A percentile compares a stretch with the other conserved stretches of the same genome.
Evolutionary conservation across 1,139 yeast genomes (phyloP).

Genomic region (Nakaseomyces delphensis): DNA sequence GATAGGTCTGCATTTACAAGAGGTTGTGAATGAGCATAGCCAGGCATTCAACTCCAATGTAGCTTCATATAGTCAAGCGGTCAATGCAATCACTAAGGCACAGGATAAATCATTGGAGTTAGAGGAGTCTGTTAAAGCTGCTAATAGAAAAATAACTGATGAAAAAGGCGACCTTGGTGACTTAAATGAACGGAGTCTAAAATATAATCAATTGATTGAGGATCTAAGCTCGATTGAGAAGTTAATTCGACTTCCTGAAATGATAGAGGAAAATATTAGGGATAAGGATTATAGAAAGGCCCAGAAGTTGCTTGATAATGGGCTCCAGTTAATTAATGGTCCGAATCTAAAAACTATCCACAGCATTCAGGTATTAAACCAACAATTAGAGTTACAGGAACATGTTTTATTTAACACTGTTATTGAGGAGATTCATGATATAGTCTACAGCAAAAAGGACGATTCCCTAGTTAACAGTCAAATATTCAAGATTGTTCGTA

Average conservation of each 20-base stretch:
- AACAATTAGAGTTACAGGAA: constrained; percentile 55
- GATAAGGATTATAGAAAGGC: constrained; percentile 66
- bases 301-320: constrained; percentile 51
- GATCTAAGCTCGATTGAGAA: constrained; percentile 62
- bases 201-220: constrained; percentile 62
- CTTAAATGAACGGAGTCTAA: constrained; percentile 52
- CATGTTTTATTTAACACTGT: constrained; percentile 60
- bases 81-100: constrained; percentile 32
- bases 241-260: constrained; percentile 50
- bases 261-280: constrained; percentile 54
- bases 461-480: constrained; percentile 12
- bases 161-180: constrained; percentile 52
- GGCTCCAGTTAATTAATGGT: constrained; percentile 48
- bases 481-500: constrained; percentile 18
- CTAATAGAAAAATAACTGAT: constrained; percentile 46
- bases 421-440: constrained; percentile 66
- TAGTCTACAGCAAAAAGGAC: constrained; percentile 53
- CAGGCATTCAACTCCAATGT: constrained; percentile 78
- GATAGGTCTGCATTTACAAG: constrained; percentile 51
- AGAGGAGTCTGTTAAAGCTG: constrained; percentile 30
- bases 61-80: constrained; percentile 61
- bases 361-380: constrained; percentile 49
- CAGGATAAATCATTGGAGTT: constrained; percentile 26
- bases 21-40: constrained; percentile 73
- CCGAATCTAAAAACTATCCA: constrained; percentile 56